Conservation (phyloP, 805 yeast species). For the Komagataella populi region DNA sequence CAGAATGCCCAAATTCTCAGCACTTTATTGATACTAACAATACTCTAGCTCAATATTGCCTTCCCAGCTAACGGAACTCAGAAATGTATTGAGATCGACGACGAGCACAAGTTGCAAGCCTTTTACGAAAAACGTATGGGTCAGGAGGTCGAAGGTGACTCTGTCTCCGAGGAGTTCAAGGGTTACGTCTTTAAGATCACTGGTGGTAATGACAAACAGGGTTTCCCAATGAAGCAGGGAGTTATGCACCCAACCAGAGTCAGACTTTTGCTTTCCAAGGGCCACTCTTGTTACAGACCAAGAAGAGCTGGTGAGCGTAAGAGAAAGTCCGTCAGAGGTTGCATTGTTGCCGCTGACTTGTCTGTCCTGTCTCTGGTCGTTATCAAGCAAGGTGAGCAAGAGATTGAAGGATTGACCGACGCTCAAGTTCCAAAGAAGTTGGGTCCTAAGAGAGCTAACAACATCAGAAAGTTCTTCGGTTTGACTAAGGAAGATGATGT, state of each 20-base stretch:
- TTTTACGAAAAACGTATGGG: constrained; percentile 99
- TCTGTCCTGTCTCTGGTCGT: constrained; percentile 88
- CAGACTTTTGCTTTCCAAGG: constrained; percentile 84
- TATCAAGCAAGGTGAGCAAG: constrained; percentile 95
- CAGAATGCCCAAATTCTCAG: constrained; percentile 2
- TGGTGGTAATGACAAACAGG: constrained; percentile 99
- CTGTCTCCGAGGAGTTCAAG: constrained; percentile 97
- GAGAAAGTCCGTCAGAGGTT: constrained; percentile 99
- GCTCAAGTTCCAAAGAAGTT: constrained; percentile 94
- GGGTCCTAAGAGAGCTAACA: constrained; percentile 99
- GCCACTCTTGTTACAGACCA: constrained; percentile 98
- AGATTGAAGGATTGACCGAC: constrained; percentile 93
- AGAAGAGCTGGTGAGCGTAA: constrained; percentile 99
- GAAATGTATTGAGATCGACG: constrained; percentile 95
- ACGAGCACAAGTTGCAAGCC: constrained; percentile 96
- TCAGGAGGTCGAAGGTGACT: constrained; percentile 98
- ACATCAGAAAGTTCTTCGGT: constrained; percentile 99
- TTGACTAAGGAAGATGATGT: constrained; percentile 89
- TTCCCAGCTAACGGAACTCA: constrained; percentile 99
- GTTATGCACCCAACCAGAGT: constrained; percentile 99
- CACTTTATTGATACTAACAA: constrained; percentile 8
- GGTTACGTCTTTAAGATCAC: constrained; percentile 98
- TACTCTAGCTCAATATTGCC: constrained; percentile 83
- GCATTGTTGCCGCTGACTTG: constrained; percentile 94
- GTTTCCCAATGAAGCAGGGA: constrained; percentile 99